Evolutionary conservation across 805 yeast genomes (phyloP).

Genomic region (Ogataea polymorpha): DNA sequence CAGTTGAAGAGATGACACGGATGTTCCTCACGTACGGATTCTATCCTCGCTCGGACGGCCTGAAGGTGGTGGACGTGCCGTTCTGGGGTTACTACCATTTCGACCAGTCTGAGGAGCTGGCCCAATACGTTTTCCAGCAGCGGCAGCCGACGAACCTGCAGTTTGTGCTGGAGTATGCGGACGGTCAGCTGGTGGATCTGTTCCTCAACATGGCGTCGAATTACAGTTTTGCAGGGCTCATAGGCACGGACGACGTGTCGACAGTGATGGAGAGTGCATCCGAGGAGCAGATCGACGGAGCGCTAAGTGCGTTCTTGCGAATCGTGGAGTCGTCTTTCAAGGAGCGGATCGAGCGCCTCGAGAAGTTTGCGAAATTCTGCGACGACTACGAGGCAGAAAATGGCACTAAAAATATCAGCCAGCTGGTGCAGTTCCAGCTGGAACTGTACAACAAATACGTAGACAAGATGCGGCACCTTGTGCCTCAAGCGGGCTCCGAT

Average conservation of each 20-base stretch:
- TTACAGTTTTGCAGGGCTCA: slow-evolving; percentile 33
- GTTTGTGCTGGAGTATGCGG: slow-evolving; percentile 30
- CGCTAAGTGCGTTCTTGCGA: slow-evolving; percentile 12
- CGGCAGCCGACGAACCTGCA: slow-evolving; percentile 40
- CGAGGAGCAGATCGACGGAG: slow-evolving; percentile 15
- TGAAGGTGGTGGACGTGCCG: slow-evolving; percentile 35
- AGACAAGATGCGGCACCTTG: neutral
- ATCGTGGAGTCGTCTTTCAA: slow-evolving; percentile 14
- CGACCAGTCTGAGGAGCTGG: slow-evolving; percentile 6
- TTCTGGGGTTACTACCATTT: slow-evolving; percentile 30
- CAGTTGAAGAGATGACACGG: slow-evolving; percentile 39
- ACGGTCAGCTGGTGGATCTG: slow-evolving; percentile 17
- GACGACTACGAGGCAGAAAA: slow-evolving; percentile 20
- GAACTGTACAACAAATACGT: slow-evolving; percentile 13
- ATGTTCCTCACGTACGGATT: slow-evolving; percentile 47
- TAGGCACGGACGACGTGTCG: slow-evolving; percentile 23
- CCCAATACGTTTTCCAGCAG: slow-evolving; percentile 31
- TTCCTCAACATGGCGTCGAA: slow-evolving; percentile 32
- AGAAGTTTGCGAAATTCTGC: slow-evolving; percentile 13
- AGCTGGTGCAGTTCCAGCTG: slow-evolving; percentile 19
- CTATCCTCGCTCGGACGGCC: slow-evolving; percentile 33
- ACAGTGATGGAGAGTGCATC: slow-evolving; percentile 13
- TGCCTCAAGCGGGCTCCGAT: slow-evolving; percentile 8
- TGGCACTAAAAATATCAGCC: slow-evolving; percentile 16
- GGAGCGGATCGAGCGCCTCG: slow-evolving; percentile 9